Percentiles rank a stretch among this genome's conserved stretches.
Conservation (phyloP, 2,329 filamentous ascomycete species). For the Aschersonia sp. region DNA sequence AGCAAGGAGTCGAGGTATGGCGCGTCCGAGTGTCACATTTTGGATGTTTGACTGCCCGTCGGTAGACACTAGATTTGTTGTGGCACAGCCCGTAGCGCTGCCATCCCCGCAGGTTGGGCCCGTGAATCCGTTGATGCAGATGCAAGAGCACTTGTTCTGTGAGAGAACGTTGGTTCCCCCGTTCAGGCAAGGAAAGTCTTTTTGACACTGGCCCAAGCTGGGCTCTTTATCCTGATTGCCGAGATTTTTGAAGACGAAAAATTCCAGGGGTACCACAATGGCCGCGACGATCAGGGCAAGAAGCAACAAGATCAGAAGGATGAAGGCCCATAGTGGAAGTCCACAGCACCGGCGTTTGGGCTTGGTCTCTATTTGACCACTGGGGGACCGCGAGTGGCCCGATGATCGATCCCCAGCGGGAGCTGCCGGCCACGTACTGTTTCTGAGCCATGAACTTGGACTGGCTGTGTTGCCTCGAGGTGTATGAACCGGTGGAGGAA, state of each 20-base stretch:
- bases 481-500: constrained; percentile 44
- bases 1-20: constrained; percentile 60
- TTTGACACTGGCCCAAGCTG: constrained; percentile 38
- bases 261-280: constrained; percentile 59
- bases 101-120: constrained; percentile 34
- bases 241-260: constrained; percentile 43
- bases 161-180: constrained; percentile 64
- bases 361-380: constrained; percentile 9
- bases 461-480: constrained; percentile 26
- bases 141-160: constrained; percentile 60
- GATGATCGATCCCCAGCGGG: constrained; percentile 8
- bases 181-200: constrained; percentile 55
- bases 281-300: constrained; percentile 66
- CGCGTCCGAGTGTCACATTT: constrained; percentile 69
- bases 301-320: constrained; percentile 48
- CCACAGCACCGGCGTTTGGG: constrained; percentile 59
- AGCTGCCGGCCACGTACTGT: constrained; percentile 34
- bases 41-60: constrained; percentile 23
- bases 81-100: constrained; percentile 36
- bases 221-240: constrained; percentile 19
- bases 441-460: constrained; percentile 28
- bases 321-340: constrained; percentile 64
- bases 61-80: constrained; percentile 27
- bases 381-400: constrained; percentile 3
- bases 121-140: constrained; percentile 81